A percentile compares a stretch with the other conserved stretches of the same genome.
Evolutionary conservation across 495 filamentous ascomycete genomes (phyloP).

Genomic region (Penicillium atrosanguineum): DNA sequence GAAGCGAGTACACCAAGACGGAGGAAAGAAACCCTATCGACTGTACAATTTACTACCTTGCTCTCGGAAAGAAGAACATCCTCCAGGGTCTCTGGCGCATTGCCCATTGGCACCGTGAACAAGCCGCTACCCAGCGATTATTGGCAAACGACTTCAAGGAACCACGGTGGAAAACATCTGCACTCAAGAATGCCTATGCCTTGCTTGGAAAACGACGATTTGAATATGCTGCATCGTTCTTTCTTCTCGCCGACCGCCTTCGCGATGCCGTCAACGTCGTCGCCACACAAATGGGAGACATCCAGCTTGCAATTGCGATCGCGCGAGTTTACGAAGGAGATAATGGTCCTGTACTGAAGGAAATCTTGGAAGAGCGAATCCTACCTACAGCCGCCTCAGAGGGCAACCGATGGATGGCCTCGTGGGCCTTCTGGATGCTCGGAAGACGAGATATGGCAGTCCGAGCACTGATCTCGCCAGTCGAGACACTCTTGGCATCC

Average conservation of each 20-base stretch:
- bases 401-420: conserved; percentile 90
- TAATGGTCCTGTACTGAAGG: conserved; percentile 67
- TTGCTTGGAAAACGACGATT: conserved; percentile 87
- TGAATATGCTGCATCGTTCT: conserved; percentile 95
- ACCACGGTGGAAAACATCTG: conserved; percentile 81
- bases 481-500: conserved; percentile 62
- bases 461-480: conserved; percentile 76
- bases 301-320: conserved; percentile 89
- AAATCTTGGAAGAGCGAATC: conserved; percentile 75
- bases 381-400: conserved; percentile 73
- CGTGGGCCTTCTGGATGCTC: conserved; percentile 96
- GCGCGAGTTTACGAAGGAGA: conserved; percentile 89
- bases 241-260: conserved; percentile 83
- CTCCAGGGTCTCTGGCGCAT: conserved; percentile 94
- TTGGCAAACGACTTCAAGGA: conserved; percentile 87
- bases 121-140: conserved; percentile 69
- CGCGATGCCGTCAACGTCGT: conserved; percentile 84
- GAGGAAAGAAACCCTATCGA: conserved; percentile 92
- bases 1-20: conserved; percentile 88
- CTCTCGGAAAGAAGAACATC: conserved; percentile 86
- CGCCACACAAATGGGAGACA: conserved; percentile 76
- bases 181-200: conserved; percentile 97
- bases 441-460: conserved; percentile 81
- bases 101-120: conserved; percentile 87
- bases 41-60: conserved; percentile 88